Percentiles rank a stretch among this genome's conserved stretches.
Evolutionary conservation across 2,329 filamentous ascomycete species (phyloP).

Genomic region (Ceratocystis huliohia): DNA sequence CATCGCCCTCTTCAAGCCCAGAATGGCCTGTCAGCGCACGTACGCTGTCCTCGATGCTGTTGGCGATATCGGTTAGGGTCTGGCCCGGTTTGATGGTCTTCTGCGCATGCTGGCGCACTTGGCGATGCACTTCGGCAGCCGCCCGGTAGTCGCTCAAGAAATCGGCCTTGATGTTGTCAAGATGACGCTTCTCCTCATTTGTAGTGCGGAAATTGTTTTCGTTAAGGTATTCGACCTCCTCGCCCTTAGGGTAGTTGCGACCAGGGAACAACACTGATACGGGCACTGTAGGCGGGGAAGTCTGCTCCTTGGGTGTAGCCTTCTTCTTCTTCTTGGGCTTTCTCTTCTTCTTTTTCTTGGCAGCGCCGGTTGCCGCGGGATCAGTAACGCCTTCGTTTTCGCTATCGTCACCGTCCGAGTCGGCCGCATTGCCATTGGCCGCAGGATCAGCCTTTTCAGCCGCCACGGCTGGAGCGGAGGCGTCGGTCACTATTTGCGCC

Average conservation of each 20-base stretch:
- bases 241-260: constrained; percentile 60
- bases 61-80: constrained; percentile 60
- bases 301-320: constrained; percentile 54
- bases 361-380: constrained; percentile 11
- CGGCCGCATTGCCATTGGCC: constrained; percentile 28
- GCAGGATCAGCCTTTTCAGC: constrained; percentile 28
- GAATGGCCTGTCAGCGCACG: constrained; percentile 58
- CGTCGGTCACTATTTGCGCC: constrained; percentile 27
- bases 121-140: constrained; percentile 62
- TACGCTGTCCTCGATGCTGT: constrained; percentile 68
- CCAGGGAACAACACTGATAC: constrained; percentile 62
- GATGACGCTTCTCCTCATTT: constrained; percentile 69
- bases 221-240: constrained; percentile 64
- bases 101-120: constrained; percentile 66
- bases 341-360: constrained; percentile 75
- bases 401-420: constrained; percentile 39
- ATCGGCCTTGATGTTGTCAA: constrained; percentile 64
- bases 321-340: constrained; percentile 62
- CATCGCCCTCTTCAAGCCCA: constrained; percentile 60
- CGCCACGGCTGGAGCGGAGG: constrained; percentile 19
- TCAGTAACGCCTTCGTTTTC: constrained; percentile 12
- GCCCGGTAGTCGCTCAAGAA: constrained; percentile 64
- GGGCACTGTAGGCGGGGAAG: constrained; percentile 61
- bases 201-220: constrained; percentile 72
- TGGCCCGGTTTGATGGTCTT: constrained; percentile 64